Base-by-base conservation (phyloP, 2,329 filamentous ascomycete genomes). In the Trichoderma sp. region DNA sequence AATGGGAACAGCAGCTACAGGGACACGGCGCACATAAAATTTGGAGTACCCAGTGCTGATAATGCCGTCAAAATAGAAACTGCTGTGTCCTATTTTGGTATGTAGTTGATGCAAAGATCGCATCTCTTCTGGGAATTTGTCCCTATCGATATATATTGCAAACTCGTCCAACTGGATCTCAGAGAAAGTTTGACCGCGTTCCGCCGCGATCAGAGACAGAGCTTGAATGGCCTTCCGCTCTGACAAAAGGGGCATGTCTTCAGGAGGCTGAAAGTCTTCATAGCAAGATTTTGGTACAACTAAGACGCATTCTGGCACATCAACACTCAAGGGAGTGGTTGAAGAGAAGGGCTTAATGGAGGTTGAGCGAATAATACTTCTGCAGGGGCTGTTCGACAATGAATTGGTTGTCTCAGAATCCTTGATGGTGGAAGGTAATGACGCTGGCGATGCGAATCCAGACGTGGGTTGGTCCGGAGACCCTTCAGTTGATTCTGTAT, bases 1-100 rank as follows among this genome's bases (percentile, higher is more conserved):
- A 12, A 96, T 85, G 0, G 91, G 90, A 1, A 92, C 80, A 1
- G 85, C 82, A 0, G 80, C 76, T 61, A 95, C 92, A 0, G 84
- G 81, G 0, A 93, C 82, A 0, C 78, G 80, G 59, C 87, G 80
- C 0, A 95, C 84, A 70, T 87, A 92, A 53, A 82, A 81, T 4
- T 68, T 78, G 23, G 36, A 70, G 1, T 79, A 75, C 0, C 85
- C 86, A 4, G 82, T 71, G 9, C 82, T 85, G 0, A 94, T 77
- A 0, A 87, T 77, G 0, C 92, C 92, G 74, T 93, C 88, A 47
- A 93, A 88, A 59, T 82, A 87, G 28, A 89, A 84, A 5, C 73
- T 76, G 17, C 76, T 78, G 50, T 79, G 80, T 0, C 77, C 81
- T 0, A 12, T 15, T 26, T 75, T 78, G 1, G 81, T 83, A 3